Evolutionary conservation across 2,329 filamentous ascomycete genomes (phyloP).

Genomic region (Penicillium fuscoglaucum): DNA sequence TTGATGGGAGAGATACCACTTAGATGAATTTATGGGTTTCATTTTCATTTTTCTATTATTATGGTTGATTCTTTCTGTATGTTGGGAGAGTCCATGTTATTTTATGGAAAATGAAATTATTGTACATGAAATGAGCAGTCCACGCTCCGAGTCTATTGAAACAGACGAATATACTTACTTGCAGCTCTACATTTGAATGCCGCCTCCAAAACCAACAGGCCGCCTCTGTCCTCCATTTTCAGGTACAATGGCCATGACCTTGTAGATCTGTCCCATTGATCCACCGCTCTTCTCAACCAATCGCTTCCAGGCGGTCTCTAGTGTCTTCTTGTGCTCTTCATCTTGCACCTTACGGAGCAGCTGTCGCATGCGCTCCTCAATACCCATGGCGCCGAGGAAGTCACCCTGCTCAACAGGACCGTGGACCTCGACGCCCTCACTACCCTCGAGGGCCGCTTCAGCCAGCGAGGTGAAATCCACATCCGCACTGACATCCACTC

Average conservation of each 20-base stretch:
- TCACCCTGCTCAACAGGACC: slow-evolving; percentile 83
- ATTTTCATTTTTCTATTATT: background rate
- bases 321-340: slow-evolving; percentile 57
- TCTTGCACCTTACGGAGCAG: slow-evolving; percentile 55
- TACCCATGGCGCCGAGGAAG: slow-evolving; percentile 80
- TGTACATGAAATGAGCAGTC: background rate
- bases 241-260: slow-evolving; percentile 86
- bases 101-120: background rate
- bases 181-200: slow-evolving; percentile 31
- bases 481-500: slow-evolving; percentile 86
- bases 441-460: slow-evolving; percentile 74
- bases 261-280: slow-evolving; percentile 95
- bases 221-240: slow-evolving; percentile 71
- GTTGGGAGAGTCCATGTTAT: background rate
- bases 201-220: slow-evolving; percentile 90
- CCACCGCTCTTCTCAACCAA: slow-evolving; percentile 78
- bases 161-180: slow-evolving; percentile 15
- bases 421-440: slow-evolving; percentile 82
- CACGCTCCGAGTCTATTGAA: background rate
- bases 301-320: slow-evolving; percentile 75
- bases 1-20: slow-evolving; percentile 17
- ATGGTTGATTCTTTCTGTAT: background rate
- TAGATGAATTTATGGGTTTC: background rate
- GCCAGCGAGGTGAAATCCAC: slow-evolving; percentile 90
- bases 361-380: slow-evolving; percentile 71